Evolutionary conservation across 2,329 filamentous ascomycete genomes (phyloP).

Genomic region (Ceratocystis destructans): DNA sequence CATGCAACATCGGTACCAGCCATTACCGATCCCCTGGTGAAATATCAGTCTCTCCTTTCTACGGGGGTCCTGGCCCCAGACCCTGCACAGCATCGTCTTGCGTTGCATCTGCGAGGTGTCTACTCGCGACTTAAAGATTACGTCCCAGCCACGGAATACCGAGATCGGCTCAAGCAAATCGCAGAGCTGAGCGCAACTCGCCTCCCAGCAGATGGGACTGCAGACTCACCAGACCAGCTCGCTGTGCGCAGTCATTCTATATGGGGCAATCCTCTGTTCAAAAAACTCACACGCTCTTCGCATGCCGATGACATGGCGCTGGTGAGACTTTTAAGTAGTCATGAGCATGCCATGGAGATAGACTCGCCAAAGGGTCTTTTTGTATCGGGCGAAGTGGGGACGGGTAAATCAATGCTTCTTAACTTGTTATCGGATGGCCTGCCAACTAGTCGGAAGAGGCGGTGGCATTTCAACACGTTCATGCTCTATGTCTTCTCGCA

Average conservation of each 20-base stretch:
- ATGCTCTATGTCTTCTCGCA: slow-evolving; percentile 67
- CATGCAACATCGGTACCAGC: slow-evolving; percentile 37
- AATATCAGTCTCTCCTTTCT: slow-evolving; percentile 58
- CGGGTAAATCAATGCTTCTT: slow-evolving; percentile 74
- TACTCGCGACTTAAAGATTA: slow-evolving; percentile 68
- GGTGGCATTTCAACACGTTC: slow-evolving; percentile 78
- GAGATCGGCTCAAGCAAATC: slow-evolving; percentile 48
- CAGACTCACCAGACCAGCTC: slow-evolving; percentile 24
- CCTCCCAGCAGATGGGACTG: slow-evolving; percentile 23
- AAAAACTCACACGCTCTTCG: slow-evolving; percentile 39
- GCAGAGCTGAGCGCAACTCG: slow-evolving; percentile 32
- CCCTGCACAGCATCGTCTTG: slow-evolving; percentile 56
- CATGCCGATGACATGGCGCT: slow-evolving; percentile 33
- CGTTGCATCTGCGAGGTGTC: slow-evolving; percentile 62
- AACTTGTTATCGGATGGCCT: slow-evolving; percentile 68
- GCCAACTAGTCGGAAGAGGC: slow-evolving; percentile 56
- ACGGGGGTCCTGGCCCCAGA: slow-evolving; percentile 55
- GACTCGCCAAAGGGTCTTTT: slow-evolving; percentile 62
- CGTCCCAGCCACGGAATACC: slow-evolving; percentile 56
- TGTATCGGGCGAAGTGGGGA: slow-evolving; percentile 69
- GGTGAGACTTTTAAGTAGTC: slow-evolving; percentile 52
- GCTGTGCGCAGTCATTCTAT: slow-evolving; percentile 42
- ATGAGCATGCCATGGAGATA: slow-evolving; percentile 57
- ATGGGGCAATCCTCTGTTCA: slow-evolving; percentile 44
- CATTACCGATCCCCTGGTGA: slow-evolving; percentile 60